A percentile compares a stretch with the other conserved stretches of the same genome.
Conservation (phyloP, 192 early-diverging fungal genomes). For the Backusella psychrophila region DNA sequence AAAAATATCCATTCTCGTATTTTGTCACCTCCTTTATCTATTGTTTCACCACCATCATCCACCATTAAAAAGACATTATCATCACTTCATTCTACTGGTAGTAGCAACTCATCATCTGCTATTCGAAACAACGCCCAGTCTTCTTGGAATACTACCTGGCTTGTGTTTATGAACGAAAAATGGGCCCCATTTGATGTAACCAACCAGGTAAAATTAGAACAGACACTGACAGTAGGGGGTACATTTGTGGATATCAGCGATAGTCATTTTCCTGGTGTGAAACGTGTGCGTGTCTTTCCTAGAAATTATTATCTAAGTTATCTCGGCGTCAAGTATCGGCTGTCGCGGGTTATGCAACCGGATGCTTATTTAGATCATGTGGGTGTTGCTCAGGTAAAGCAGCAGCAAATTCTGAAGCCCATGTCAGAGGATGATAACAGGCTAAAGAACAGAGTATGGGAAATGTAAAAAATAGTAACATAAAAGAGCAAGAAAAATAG, state of each 20-base stretch:
- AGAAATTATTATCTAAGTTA: constrained; percentile 35
- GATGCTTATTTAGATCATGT: constrained; percentile 36
- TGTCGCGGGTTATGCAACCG: constrained; percentile 37
- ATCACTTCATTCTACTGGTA: neutral
- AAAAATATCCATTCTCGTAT: constrained; percentile 1
- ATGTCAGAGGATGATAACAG: neutral
- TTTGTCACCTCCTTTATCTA: neutral
- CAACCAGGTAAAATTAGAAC: constrained; percentile 33
- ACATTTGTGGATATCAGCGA: constrained; percentile 37
- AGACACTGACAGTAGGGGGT: constrained; percentile 30
- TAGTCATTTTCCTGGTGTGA: constrained; percentile 31
- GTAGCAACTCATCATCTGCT: neutral
- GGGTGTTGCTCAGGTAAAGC: constrained; percentile 9
- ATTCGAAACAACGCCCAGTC: neutral
- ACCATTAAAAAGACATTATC: neutral
- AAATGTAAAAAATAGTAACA: constrained; percentile 7
- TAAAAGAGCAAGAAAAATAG: neutral
- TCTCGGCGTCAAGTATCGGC: constrained; percentile 37
- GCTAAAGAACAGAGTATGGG: neutral
- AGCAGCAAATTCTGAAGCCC: neutral
- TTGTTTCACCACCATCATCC: neutral
- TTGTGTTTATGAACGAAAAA: constrained; percentile 31
- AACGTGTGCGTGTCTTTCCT: constrained; percentile 35
- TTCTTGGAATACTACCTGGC: constrained; percentile 27
- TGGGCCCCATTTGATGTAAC: constrained; percentile 34